Conservation (phyloP, 2,329 filamentous ascomycete species). For the Torrubiellomyces zombiae region DNA sequence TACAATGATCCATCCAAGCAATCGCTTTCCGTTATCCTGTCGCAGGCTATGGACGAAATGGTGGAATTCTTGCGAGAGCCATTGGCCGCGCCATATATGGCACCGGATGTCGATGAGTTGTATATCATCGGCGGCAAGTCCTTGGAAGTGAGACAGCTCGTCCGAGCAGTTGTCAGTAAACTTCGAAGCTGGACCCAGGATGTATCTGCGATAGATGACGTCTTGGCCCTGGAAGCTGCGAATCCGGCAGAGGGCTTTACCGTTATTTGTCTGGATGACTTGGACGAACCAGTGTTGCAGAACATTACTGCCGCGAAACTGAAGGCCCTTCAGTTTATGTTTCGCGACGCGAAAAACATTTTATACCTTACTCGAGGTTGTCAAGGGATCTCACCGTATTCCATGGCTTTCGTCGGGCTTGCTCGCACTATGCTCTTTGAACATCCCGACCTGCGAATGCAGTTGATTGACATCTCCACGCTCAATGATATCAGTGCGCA, state of each 20-base stretch:
- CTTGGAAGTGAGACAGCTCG: not conserved
- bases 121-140: constrained; percentile 1
- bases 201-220: not conserved
- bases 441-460: constrained; percentile 1
- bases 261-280: not conserved
- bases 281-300: not conserved
- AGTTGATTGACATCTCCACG: constrained; percentile 3
- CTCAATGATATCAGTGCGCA: not conserved
- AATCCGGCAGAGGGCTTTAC: not conserved
- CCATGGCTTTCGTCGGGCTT: constrained; percentile 1
- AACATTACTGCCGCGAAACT: not conserved
- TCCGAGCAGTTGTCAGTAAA: not conserved
- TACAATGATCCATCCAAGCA: constrained; percentile 3
- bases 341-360: not conserved
- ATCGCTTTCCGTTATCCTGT: constrained; percentile 2
- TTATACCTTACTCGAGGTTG: constrained; percentile 1
- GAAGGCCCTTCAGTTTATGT: not conserved
- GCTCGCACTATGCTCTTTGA: constrained; percentile 1
- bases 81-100: no score
- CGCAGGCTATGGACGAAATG: constrained; percentile 1
- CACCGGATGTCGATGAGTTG: no score
- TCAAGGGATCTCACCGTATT: not conserved
- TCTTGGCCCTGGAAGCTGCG: not conserved
- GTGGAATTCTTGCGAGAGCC: constrained; percentile 2
- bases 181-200: not conserved